Evolutionary conservation across 2,329 filamentous ascomycete genomes (phyloP).

Genomic region (Thielaviopsis euricoi): DNA sequence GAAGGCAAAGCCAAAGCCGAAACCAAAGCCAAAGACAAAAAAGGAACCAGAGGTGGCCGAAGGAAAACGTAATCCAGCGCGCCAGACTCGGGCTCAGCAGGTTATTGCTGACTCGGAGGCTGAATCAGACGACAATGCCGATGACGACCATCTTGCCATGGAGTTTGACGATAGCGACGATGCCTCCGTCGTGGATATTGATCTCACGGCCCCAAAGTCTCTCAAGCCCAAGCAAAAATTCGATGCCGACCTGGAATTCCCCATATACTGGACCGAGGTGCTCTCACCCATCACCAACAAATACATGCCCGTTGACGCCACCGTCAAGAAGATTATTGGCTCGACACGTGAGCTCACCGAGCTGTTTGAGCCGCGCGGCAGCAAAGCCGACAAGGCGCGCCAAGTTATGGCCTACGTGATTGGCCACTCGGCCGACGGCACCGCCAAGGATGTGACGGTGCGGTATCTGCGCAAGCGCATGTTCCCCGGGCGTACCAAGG

Average conservation of each 20-base stretch:
- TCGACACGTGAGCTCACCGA: conserved; percentile 56
- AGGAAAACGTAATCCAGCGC: conserved; percentile 7
- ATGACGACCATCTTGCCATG: conserved; percentile 5
- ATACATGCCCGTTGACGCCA: conserved; percentile 62
- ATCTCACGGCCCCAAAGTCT: neutral
- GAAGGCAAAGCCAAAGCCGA: neutral
- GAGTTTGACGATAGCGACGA: conserved; percentile 39
- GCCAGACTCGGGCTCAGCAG: neutral
- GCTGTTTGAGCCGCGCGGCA: conserved; percentile 66
- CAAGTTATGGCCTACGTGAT: conserved; percentile 85
- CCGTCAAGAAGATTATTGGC: conserved; percentile 52
- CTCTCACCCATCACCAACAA: conserved; percentile 67
- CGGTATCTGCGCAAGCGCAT: conserved; percentile 71
- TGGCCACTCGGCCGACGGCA: conserved; percentile 66
- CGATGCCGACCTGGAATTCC: conserved; percentile 64
- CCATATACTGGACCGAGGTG: conserved; percentile 87
- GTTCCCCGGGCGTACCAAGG: conserved; percentile 81
- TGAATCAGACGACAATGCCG: conserved; percentile 11
- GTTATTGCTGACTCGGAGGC: conserved; percentile 1
- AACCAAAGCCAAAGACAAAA: neutral
- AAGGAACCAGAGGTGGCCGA: neutral
- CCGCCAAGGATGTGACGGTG: conserved; percentile 87
- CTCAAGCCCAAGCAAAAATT: conserved; percentile 26
- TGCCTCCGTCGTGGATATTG: conserved; percentile 30
- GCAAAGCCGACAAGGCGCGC: conserved; percentile 67